These are phyloP conservation scores for Stenocarpella maydis DNA, from an alignment of 2,329 filamentous ascomycete species.

Conservation along the genomic window DNA sequence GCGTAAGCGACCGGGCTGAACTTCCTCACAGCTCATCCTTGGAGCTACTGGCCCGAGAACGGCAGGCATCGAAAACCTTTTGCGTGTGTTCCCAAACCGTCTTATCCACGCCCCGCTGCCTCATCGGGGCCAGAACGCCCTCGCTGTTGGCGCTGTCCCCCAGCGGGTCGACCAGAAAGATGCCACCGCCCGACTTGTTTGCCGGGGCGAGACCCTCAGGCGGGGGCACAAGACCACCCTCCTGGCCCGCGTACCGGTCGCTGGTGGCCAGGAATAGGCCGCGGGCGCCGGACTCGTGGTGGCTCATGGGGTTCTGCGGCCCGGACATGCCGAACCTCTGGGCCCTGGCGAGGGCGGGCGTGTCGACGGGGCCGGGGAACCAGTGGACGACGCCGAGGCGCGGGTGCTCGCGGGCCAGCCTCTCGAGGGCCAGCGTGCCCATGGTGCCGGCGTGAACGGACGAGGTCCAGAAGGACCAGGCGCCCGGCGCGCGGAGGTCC, in stretches of 20 bases:
- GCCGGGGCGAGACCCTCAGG: not conserved
- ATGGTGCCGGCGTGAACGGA: not conserved
- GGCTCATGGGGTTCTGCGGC: not conserved
- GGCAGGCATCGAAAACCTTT: not conserved
- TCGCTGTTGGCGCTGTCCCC: not conserved
- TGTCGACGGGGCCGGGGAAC: slow-evolving; percentile 1
- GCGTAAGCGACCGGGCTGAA: not conserved
- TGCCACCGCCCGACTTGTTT: not conserved
- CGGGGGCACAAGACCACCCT: not conserved
- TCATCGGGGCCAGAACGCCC: not conserved
- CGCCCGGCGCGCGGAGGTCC: not conserved
- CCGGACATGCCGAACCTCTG: not conserved
- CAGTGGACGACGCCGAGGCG: not conserved
- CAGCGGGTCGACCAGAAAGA: not conserved
- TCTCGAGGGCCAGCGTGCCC: not conserved
- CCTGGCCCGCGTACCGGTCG: not conserved
- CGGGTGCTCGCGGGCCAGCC: not conserved
- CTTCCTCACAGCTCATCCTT: not conserved
- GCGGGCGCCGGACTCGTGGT: not conserved
- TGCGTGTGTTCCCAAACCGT: not conserved
- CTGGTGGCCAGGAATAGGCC: not conserved
- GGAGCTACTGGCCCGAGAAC: not conserved
- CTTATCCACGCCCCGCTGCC: not conserved
- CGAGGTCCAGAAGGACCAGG: not conserved
- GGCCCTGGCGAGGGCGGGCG: not conserved